These are phyloP conservation scores for Symbiodinium pilosum DNA, from an alignment of 73 alveolate species.

Conservation along the genomic window DNA sequence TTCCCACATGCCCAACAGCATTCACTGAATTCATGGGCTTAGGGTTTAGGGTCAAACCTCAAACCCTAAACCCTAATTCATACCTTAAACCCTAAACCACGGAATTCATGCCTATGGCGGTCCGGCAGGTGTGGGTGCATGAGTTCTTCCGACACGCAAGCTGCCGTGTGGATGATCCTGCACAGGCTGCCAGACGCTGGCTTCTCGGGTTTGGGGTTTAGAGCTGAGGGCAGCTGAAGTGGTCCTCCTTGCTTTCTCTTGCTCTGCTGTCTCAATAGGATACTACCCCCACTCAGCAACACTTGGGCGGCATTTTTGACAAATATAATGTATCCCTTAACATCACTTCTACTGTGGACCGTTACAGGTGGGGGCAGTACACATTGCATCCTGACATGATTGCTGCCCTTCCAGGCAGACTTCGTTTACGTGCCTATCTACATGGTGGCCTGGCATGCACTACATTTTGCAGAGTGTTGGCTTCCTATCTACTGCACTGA, in stretches of 20 bases:
- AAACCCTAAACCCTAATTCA: too few species aligned
- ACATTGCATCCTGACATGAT: not conserved
- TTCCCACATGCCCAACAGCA: not conserved
- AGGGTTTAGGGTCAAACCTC: too few species aligned
- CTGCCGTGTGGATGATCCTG: conserved; percentile 25
- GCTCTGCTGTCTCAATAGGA: not conserved
- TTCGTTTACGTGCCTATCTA: conserved; percentile 48
- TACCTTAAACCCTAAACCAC: too few species aligned
- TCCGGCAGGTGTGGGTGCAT: conserved; percentile 76
- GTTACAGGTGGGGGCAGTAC: not conserved
- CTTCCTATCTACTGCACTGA: not conserved
- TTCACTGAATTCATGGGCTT: not conserved
- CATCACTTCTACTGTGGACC: too few species aligned
- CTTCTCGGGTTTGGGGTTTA: not conserved
- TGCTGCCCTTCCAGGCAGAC: conserved; percentile 43
- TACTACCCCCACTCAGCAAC: too few species aligned
- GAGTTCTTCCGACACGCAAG: conserved; percentile 62
- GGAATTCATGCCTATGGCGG: not conserved
- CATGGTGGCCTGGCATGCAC: conserved; percentile 13
- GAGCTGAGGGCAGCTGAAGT: too few species aligned
- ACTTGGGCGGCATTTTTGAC: not conserved
- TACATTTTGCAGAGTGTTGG: not conserved
- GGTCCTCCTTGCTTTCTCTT: too few species aligned
- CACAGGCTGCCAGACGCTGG: not conserved
- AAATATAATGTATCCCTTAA: too few species aligned